Conservation (phyloP, 352 stramenopile species). For the Globisporangium lucens region DNA sequence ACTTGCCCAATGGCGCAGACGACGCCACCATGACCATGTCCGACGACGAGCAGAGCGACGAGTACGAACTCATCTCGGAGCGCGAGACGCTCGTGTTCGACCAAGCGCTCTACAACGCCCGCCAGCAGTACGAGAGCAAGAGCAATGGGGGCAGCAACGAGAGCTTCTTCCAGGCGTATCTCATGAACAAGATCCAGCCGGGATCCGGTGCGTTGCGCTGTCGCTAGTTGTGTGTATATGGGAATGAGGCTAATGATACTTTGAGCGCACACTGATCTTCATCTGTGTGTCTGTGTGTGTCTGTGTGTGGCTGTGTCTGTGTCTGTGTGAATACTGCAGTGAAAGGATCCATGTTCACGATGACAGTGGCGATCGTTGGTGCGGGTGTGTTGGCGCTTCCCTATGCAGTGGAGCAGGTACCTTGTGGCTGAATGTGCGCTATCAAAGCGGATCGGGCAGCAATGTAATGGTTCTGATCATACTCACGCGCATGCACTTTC, state of each 20-base stretch:
- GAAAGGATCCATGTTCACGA: conserved; percentile 89
- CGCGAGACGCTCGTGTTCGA: conserved; percentile 82
- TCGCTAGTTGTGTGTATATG: not conserved
- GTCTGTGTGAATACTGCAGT: conserved; percentile 31
- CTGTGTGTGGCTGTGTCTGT: not conserved
- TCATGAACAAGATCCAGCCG: conserved; percentile 82
- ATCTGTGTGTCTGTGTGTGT: not conserved
- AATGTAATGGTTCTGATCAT: too few species aligned
- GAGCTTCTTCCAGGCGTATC: conserved; percentile 66
- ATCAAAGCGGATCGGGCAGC: too few species aligned
- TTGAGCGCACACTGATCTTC: not conserved
- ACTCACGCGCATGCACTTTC: not conserved
- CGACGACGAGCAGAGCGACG: conserved; percentile 30
- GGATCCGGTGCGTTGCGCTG: conserved; percentile 50
- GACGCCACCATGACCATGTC: conserved; percentile 16
- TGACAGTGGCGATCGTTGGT: conserved; percentile 86
- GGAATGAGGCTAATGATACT: not conserved
- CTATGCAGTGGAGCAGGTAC: conserved; percentile 70
- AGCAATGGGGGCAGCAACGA: conserved; percentile 8
- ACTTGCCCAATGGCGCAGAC: conserved; percentile 4
- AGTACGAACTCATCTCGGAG: conserved; percentile 70
- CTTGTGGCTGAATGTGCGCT: not conserved
- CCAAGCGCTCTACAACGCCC: conserved; percentile 42
- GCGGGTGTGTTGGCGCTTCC: conserved; percentile 78
- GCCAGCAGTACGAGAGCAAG: conserved; percentile 22